Conservation (phyloP, 2,329 filamentous ascomycete species). For the Hypoxylon sp. region DNA sequence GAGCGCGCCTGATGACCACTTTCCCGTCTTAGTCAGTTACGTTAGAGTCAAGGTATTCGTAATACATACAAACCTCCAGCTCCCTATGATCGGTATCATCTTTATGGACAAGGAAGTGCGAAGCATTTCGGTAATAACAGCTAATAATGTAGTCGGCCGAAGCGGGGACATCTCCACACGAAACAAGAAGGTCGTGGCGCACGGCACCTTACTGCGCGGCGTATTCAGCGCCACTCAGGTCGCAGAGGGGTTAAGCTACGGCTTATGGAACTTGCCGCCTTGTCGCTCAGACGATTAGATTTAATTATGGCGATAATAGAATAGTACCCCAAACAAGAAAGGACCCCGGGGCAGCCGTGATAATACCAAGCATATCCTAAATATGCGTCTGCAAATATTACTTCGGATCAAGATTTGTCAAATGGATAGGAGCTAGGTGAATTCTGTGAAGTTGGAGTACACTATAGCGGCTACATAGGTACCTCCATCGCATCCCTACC, state of each 20-base stretch:
- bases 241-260: not conserved
- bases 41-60: slow-evolving; percentile 18
- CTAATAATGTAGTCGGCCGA: slow-evolving; percentile 16
- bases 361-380: slow-evolving; percentile 14
- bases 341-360: slow-evolving; percentile 20
- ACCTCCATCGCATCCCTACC: slow-evolving; percentile 17
- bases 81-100: slow-evolving; percentile 19
- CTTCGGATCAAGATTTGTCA: slow-evolving; percentile 3
- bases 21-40: slow-evolving; percentile 13
- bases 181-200: slow-evolving; percentile 26
- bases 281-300: slow-evolving; percentile 8
- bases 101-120: slow-evolving; percentile 21
- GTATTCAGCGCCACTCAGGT: slow-evolving; percentile 13
- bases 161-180: slow-evolving; percentile 27
- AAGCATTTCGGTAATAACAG: slow-evolving; percentile 26
- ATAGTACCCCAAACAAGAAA: slow-evolving; percentile 7
- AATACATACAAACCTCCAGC: slow-evolving; percentile 8
- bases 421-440: slow-evolving; percentile 5
- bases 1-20: slow-evolving; percentile 10
- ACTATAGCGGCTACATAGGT: not conserved
- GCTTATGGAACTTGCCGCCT: not conserved
- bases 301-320: slow-evolving; percentile 9
- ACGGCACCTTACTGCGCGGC: slow-evolving; percentile 8
- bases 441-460: slow-evolving; percentile 11
- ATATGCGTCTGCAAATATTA: slow-evolving; percentile 6